phyloP scores from a whole-genome alignment of 2,329 filamentous ascomycete genomes.

The Alternaria alternata region DNA sequence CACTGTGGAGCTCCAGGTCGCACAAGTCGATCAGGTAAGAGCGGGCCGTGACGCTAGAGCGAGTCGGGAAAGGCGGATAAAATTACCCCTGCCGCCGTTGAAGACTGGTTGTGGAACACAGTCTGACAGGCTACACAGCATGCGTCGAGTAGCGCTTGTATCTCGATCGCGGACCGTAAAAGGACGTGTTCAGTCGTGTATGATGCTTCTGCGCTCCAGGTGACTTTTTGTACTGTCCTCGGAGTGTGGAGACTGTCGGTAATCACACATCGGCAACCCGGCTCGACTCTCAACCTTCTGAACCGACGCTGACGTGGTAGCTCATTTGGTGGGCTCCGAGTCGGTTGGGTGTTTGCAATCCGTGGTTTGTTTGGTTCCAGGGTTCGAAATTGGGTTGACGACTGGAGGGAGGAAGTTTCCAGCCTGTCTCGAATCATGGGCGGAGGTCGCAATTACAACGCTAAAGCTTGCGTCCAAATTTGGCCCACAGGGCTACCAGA shows the following conservation, averaged over 20 bases:
- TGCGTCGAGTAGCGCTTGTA: slow-evolving; percentile 31
- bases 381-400: slow-evolving; percentile 3
- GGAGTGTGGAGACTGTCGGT: slow-evolving; percentile 19
- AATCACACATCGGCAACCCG: slow-evolving; percentile 10
- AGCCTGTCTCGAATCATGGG: slow-evolving; percentile 16
- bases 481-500: slow-evolving; percentile 4
- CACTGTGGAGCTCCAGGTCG: slow-evolving; percentile 24
- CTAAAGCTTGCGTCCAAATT: slow-evolving; percentile 20
- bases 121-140: slow-evolving; percentile 41
- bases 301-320: slow-evolving; percentile 10
- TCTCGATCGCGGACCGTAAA: slow-evolving; percentile 24
- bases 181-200: slow-evolving; percentile 21
- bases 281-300: slow-evolving; percentile 2
- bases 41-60: slow-evolving; percentile 41
- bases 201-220: slow-evolving; percentile 24
- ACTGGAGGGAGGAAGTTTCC: slow-evolving; percentile 11
- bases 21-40: slow-evolving; percentile 35
- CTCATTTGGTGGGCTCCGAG: slow-evolving; percentile 4
- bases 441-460: slow-evolving; percentile 12
- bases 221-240: slow-evolving; percentile 16
- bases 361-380: slow-evolving; percentile 8
- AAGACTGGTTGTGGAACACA: slow-evolving; percentile 34
- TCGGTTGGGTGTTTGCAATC: slow-evolving; percentile 9
- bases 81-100: slow-evolving; percentile 38
- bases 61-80: slow-evolving; percentile 19